Base-by-base conservation (phyloP, 2,329 filamentous ascomycete genomes). In the Lasiodiplodia hormozganensis region DNA sequence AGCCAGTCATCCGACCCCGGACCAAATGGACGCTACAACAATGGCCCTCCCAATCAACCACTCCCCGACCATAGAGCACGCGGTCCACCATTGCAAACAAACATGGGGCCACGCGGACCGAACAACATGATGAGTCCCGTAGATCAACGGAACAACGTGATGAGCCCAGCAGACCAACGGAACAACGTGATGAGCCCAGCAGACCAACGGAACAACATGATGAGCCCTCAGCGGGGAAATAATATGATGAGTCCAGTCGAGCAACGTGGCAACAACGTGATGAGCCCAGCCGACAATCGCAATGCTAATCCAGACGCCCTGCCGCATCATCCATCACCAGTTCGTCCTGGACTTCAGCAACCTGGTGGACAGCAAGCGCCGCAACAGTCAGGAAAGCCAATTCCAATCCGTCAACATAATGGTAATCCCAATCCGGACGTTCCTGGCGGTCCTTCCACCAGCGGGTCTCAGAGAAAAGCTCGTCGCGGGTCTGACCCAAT, bases 401-500 rank as follows among this genome's bases (percentile, higher is more conserved):
- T 80, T 34, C 86, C 86, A 6, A 78, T 87, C 25, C 82, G 85
- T 54, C 85, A 87, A 65, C 87, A 88, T 72, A 79, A 82, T 73
- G 75, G 73, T 16, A 74, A 79, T 47, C 18, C 43, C 77, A 65
- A 81, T 78, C 65, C 81, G 75, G 62, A 80, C 21, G 53, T 67
- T 18, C 65, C 64, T 4, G 66, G 69, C 10, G 68, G 54, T 7
- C 65, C 52, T 11, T 65, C 67, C 11, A 49, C 60, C n/a, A 21
- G 47, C 16, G 38, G 36, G 7, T 65, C 57, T 56, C 57, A 62
- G 51, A 49, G 47, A n/a, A 51, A 51, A 23, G 14, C 57, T 47
- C 67, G 77, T 71, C 70, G 74, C 74, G 71, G 56, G n/a, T 77
- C 70, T 47, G 71, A 82, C 2, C 91, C 90, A 0, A 90, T 98